Evolutionary conservation across 129 eudicot genomes (phyloP).

Genomic region (Artemisia argyi): DNA sequence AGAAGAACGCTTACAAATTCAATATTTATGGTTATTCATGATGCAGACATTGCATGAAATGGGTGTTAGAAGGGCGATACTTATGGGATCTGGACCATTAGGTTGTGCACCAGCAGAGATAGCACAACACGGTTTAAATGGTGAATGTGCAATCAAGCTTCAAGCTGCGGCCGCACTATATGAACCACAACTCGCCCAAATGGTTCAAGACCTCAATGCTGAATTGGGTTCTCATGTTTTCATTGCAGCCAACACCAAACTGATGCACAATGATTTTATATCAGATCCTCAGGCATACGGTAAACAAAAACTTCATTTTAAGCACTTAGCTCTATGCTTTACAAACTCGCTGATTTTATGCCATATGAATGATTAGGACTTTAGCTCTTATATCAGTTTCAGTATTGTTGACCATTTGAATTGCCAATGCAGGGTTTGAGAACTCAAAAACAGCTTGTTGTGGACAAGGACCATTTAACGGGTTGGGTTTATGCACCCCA

Average conservation of each 20-base stretch:
- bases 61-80: slow-evolving; percentile 58
- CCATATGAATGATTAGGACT: too few relatives aligned
- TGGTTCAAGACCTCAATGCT: slow-evolving; percentile 37
- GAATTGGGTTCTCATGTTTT: slow-evolving; percentile 38
- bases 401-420: slow-evolving; percentile 2
- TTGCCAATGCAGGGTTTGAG: slow-evolving; percentile 43
- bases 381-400: too few relatives aligned
- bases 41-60: slow-evolving; percentile 44
- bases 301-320: background rate
- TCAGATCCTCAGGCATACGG: slow-evolving; percentile 49
- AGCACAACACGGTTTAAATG: slow-evolving; percentile 41
- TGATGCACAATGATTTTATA: slow-evolving; percentile 39
- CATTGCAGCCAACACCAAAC: slow-evolving; percentile 38
- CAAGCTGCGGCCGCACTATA: slow-evolving; percentile 48
- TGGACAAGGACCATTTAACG: slow-evolving; percentile 68
- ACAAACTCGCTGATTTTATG: too few relatives aligned
- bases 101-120: slow-evolving; percentile 69
- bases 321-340: too few relatives aligned
- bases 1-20: too few relatives aligned
- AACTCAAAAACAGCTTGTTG: slow-evolving; percentile 62
- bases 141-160: slow-evolving; percentile 46
- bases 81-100: slow-evolving; percentile 62
- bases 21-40: background rate
- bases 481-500: slow-evolving; percentile 50
- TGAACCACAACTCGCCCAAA: slow-evolving; percentile 41